Conservation (phyloP, 176 grass and related monocot species). For the Ampelocalamus luodianensis region DNA sequence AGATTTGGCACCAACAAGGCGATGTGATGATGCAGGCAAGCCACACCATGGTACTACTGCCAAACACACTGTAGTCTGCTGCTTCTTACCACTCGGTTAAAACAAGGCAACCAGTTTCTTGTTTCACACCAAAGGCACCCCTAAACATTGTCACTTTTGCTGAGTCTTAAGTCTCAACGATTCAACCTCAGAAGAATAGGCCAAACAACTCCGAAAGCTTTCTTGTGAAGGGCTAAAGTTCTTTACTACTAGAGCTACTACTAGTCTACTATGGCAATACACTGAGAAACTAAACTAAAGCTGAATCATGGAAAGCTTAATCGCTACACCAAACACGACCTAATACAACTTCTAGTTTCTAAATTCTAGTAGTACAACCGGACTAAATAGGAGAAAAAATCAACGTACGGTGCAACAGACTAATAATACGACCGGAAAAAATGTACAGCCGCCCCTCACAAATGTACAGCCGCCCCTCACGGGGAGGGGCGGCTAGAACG, state of each 20-base stretch:
- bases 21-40: slow-evolving; percentile 34
- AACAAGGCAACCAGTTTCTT: slow-evolving; percentile 28
- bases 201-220: slow-evolving; percentile 31
- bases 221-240: slow-evolving; percentile 37
- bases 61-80: background rate
- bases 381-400: slow-evolving; percentile 29
- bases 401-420: slow-evolving; percentile 51
- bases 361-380: slow-evolving; percentile 38
- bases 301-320: slow-evolving; percentile 54
- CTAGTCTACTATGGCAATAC: background rate
- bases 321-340: slow-evolving; percentile 50
- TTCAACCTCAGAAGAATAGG: background rate
- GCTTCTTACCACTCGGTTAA: background rate
- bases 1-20: background rate
- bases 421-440: slow-evolving; percentile 42
- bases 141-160: slow-evolving; percentile 20
- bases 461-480: slow-evolving; percentile 52
- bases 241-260: slow-evolving; percentile 18
- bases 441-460: slow-evolving; percentile 52
- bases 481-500: slow-evolving; percentile 43
- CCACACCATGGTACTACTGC: background rate
- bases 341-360: slow-evolving; percentile 48
- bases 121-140: slow-evolving; percentile 39
- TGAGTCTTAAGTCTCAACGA: background rate
- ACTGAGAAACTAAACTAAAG: slow-evolving; percentile 45